phyloP scores from a whole-genome alignment of 2,329 filamentous ascomycete species.

The Falciphora oryzae region DNA sequence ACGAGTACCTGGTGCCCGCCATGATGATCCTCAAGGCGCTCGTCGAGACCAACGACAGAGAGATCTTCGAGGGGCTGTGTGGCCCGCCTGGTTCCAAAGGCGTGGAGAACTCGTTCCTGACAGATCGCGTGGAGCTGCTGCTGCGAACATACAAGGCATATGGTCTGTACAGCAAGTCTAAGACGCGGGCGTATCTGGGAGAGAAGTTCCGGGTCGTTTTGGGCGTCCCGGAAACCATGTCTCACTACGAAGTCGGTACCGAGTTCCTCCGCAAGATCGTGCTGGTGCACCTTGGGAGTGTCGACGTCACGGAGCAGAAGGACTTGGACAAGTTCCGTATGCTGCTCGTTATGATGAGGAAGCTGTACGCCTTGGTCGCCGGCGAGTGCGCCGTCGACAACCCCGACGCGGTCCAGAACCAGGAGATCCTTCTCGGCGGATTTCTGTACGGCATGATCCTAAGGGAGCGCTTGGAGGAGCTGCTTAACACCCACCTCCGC shows the following conservation, averaged over 20 bases:
- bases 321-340: constrained; percentile 91
- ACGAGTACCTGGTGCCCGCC: constrained; percentile 90
- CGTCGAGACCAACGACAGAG: constrained; percentile 90
- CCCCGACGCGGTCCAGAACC: constrained; percentile 92
- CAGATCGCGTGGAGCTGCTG: constrained; percentile 86
- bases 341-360: constrained; percentile 92
- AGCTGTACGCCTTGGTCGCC: constrained; percentile 87
- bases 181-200: constrained; percentile 82
- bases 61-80: constrained; percentile 92
- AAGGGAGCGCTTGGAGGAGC: constrained; percentile 91
- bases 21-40: constrained; percentile 97
- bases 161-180: constrained; percentile 70
- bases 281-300: constrained; percentile 82
- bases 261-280: constrained; percentile 90
- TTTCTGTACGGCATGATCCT: constrained; percentile 93
- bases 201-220: constrained; percentile 87
- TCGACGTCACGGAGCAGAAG: constrained; percentile 76
- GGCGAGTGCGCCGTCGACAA: constrained; percentile 93
- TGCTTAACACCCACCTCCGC: constrained; percentile 55
- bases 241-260: constrained; percentile 81
- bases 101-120: constrained; percentile 84
- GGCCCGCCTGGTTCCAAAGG: constrained; percentile 71
- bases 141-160: constrained; percentile 92
- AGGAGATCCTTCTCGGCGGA: constrained; percentile 88
- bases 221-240: constrained; percentile 75